Base-by-base conservation (phyloP, 83 land plant genomes). In the Isoetes engelmannii region DNA sequence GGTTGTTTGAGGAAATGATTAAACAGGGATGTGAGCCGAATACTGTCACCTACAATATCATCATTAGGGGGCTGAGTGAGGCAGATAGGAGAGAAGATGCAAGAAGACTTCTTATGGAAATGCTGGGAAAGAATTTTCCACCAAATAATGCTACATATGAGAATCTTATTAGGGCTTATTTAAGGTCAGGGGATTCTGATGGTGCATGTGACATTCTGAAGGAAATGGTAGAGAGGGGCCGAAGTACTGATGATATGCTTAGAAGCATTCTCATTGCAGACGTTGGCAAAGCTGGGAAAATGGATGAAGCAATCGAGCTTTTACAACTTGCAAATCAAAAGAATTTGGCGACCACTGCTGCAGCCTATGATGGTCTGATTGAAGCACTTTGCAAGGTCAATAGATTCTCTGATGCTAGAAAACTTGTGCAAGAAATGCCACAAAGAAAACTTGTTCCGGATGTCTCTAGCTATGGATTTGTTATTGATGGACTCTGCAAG, bases 201-300 rank as follows among this genome's bases (percentile, higher is more conserved):
- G 59, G 45, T 57, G 68, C 72, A 8, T 44, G 45, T 49, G 21
- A 69, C 43, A 49, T 69, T 45, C 59, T 69, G 20, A 41, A 6
- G 54, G 83, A 80, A 42, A 85, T 85, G 80, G 50, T 61, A 21
- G 47, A 3, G 21, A 71, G 47, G 62, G 82, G 84, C 47, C 84
- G 90, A 75, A 65, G 74, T 20, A 82, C 88, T 45, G 88, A 84
- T 76, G 80, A 63, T 51, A 82, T 75, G 51, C 84, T 87, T 12
- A 84, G 80, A 47, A 87, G 85, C 3, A 82, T 87, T 9, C 84
- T 87, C 87, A 74, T 87, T 13, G 90, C 82, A 66, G 80, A 66
- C 66, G 70, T 87, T 6, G 80, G 90, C 63, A 73, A 65, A 73
- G 77, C 81, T 15, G 85, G 88, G 7, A 85, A 87, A 55, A 80